A percentile compares a stretch with the other conserved stretches of the same genome.
phyloP scores from a whole-genome alignment of 2,329 filamentous ascomycete genomes.

The Sclerotinia subarctica region DNA sequence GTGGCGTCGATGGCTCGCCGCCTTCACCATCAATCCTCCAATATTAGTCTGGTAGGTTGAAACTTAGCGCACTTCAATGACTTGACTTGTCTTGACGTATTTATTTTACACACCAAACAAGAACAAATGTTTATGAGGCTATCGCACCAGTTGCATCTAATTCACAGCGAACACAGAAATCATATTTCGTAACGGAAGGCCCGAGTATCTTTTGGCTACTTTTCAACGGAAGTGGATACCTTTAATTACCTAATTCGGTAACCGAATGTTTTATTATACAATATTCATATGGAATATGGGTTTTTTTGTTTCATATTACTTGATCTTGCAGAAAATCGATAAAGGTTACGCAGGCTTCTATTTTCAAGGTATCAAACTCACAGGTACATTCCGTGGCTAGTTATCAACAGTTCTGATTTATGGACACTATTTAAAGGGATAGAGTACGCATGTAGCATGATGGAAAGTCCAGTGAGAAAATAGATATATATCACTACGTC shows the following conservation, averaged over 20 bases:
- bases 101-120: background rate
- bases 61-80: background rate
- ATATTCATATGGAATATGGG: background rate
- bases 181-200: background rate
- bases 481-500: too few species aligned
- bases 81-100: background rate
- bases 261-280: too few species aligned
- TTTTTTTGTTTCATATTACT: background rate
- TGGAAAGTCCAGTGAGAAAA: too few species aligned
- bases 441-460: too few species aligned
- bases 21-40: background rate
- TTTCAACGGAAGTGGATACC: background rate
- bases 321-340: too few species aligned
- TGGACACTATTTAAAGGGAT: too few species aligned
- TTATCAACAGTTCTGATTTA: background rate
- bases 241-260: background rate
- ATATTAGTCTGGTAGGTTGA: background rate
- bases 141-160: background rate
- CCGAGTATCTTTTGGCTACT: background rate
- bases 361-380: background rate
- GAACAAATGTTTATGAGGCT: background rate
- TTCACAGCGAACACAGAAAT: background rate
- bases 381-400: background rate
- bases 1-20: too few species aligned
- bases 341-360: background rate